These are phyloP conservation scores for Flaveria floridana DNA, from an alignment of 140 eudicot species.

Conservation along the genomic window DNA sequence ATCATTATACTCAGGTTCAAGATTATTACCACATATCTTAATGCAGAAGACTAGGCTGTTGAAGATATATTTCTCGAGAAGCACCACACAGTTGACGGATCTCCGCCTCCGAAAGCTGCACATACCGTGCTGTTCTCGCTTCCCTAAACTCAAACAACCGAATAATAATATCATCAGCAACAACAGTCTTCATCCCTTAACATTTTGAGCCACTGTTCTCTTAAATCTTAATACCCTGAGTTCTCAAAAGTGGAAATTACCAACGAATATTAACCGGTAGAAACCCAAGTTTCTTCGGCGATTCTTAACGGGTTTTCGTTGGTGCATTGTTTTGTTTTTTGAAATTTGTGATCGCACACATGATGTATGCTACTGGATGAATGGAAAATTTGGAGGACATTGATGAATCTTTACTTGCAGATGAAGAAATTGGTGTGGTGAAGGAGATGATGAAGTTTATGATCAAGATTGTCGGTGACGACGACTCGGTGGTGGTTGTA, in stretches of 20 bases:
- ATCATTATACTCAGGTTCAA: neutral
- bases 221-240: neutral
- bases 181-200: conserved; percentile 54
- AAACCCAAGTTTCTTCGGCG: conserved; percentile 15
- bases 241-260: too few relatives aligned
- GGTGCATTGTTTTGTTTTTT: conserved; percentile 24
- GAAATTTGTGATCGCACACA: neutral
- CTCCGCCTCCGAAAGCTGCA: too few relatives aligned
- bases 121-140: too few relatives aligned
- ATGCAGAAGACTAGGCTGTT: too few relatives aligned
- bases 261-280: neutral
- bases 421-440: neutral
- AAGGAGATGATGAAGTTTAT: conserved; percentile 39
- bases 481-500: conserved; percentile 38
- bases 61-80: too few relatives aligned
- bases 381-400: neutral
- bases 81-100: too few relatives aligned
- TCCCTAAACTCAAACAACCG: too few relatives aligned
- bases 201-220: conserved; percentile 37
- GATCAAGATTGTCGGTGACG: conserved; percentile 38
- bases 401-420: neutral
- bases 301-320: conserved; percentile 14
- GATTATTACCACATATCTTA: conserved; percentile 53
- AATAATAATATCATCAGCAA: conserved; percentile 26
- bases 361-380: conserved; percentile 13